Conservation (phyloP, 2,329 filamentous ascomycete genomes). For the Colletotrichum sp. region DNA sequence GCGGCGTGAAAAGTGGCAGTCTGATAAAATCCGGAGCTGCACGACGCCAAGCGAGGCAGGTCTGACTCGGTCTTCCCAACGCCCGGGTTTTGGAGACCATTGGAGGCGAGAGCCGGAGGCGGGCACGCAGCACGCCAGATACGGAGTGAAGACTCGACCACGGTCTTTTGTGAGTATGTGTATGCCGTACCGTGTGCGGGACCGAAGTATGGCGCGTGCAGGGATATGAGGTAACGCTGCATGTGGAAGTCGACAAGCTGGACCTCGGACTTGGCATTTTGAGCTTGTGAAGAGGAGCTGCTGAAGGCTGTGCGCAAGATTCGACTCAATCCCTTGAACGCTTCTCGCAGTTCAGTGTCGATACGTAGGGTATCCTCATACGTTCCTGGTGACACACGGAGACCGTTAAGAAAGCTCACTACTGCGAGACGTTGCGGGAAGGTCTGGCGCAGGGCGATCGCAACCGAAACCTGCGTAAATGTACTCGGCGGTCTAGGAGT, state of each 20-base stretch:
- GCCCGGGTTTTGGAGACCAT: neutral
- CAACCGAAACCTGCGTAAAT: conserved; percentile 46
- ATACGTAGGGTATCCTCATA: conserved; percentile 52
- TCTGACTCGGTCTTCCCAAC: conserved; percentile 15
- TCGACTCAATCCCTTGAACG: conserved; percentile 45
- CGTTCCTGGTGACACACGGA: conserved; percentile 33
- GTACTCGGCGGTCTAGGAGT: conserved; percentile 34
- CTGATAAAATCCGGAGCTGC: conserved; percentile 47
- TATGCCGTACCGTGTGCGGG: conserved; percentile 46
- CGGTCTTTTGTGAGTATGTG: conserved; percentile 54
- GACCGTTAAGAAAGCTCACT: conserved; percentile 47
- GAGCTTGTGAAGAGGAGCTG: neutral
- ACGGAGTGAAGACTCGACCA: conserved; percentile 52
- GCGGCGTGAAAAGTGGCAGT: conserved; percentile 35
- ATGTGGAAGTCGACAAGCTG: conserved; percentile 55
- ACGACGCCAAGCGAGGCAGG: conserved; percentile 41
- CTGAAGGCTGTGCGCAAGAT: conserved; percentile 32
- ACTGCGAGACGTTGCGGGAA: conserved; percentile 49
- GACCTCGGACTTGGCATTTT: conserved; percentile 42
- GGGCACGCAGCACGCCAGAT: conserved; percentile 47
- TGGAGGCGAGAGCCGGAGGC: conserved; percentile 13
- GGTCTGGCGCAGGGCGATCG: conserved; percentile 45
- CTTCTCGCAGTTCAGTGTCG: conserved; percentile 43
- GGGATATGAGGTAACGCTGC: conserved; percentile 57
- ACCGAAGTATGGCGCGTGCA: conserved; percentile 60